A percentile compares a stretch with the other conserved stretches of the same genome.
Conservation (phyloP, 257 asterid species). For the Solanum infundibuliforme region DNA sequence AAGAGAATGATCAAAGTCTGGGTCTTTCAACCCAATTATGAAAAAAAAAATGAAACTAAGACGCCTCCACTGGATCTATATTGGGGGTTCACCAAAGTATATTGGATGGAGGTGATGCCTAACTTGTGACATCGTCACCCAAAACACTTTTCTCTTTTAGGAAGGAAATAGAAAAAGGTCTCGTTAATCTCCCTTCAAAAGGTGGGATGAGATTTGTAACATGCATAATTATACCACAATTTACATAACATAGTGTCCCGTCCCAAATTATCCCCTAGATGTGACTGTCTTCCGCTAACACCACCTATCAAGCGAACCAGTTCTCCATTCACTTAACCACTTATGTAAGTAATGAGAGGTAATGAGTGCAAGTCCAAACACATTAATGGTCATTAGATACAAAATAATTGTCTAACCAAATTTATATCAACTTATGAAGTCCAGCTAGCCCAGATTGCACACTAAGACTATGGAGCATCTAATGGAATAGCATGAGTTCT, state of each 20-base stretch:
- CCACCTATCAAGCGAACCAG: not conserved
- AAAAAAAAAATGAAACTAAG: not conserved
- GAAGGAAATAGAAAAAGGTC: not conserved
- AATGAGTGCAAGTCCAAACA: not conserved
- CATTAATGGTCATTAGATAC: not conserved
- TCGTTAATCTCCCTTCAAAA: not conserved
- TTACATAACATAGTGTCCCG: not conserved
- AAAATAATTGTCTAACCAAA: not conserved
- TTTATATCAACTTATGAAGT: not conserved
- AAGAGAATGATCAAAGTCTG: not conserved
- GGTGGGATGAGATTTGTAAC: not conserved
- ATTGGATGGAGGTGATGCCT: not conserved
- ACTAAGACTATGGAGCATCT: not conserved
- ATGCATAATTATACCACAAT: not conserved
- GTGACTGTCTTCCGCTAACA: not conserved
- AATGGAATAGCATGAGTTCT: not conserved
- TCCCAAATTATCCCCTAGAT: not conserved
- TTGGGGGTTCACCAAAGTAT: not conserved
- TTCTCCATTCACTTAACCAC: not conserved
- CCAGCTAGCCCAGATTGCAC: not conserved
- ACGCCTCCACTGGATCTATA: not conserved
- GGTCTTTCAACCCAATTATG: not conserved
- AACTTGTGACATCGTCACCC: not conserved
- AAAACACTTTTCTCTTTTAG: not conserved
- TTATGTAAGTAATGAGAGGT: not conserved